Percentiles rank a stretch among this genome's conserved stretches.
These are phyloP conservation scores for Hymenoscyphus albidus DNA, from an alignment of 2,329 filamentous ascomycete species.

Conservation along the genomic window DNA sequence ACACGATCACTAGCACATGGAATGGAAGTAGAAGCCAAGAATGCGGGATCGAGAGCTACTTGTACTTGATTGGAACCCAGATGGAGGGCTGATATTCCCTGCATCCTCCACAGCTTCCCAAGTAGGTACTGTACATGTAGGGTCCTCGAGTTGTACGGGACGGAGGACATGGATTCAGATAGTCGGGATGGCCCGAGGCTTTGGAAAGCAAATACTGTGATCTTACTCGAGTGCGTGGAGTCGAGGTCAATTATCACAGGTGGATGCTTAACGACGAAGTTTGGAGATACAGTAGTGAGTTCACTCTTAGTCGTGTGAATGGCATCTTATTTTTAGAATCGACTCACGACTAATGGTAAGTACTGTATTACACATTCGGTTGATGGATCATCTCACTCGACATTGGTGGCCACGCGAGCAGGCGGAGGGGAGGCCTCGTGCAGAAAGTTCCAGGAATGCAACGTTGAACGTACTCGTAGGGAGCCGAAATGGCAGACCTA, in stretches of 20 bases:
- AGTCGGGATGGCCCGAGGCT: neutral
- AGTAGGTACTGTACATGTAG: neutral
- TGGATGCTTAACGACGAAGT: neutral
- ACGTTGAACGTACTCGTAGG: too few species aligned
- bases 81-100: neutral
- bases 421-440: neutral
- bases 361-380: neutral
- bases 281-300: neutral
- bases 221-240: neutral
- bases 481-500: too few species aligned
- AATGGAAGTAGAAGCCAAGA: neutral
- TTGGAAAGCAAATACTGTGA: neutral
- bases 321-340: neutral
- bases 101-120: neutral
- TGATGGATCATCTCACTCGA: neutral
- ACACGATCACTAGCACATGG: neutral
- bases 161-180: too few species aligned
- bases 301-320: neutral
- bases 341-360: neutral
- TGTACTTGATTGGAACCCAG: neutral
- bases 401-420: neutral
- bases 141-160: neutral
- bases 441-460: neutral
- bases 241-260: neutral
- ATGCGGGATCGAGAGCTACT: neutral